These are phyloP conservation scores for Phlyctochytrium arcticum DNA, from an alignment of 192 early-diverging fungal species.

Conservation along the genomic window DNA sequence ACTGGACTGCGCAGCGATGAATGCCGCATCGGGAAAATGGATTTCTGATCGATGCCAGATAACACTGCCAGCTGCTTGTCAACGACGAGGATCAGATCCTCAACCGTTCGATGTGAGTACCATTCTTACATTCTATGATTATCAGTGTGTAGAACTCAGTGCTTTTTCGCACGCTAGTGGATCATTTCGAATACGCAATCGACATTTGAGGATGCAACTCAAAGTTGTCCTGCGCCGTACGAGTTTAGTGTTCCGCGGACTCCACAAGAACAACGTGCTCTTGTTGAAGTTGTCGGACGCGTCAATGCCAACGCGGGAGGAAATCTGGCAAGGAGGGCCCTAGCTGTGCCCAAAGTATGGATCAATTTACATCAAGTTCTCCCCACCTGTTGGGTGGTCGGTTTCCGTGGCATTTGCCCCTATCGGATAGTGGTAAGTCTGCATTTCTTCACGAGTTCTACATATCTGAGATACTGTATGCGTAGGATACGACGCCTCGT, in stretches of 20 bases:
- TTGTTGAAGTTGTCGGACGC: neutral
- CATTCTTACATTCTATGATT: no score
- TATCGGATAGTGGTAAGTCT: conserved; percentile 3
- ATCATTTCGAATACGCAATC: neutral
- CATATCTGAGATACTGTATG: neutral
- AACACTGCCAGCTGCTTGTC: neutral
- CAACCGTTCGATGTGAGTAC: no score
- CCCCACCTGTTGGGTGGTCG: conserved; percentile 17
- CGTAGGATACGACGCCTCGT: conserved; percentile 2
- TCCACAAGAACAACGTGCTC: conserved; percentile 5
- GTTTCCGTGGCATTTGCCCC: conserved; percentile 2
- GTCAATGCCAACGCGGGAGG: no score
- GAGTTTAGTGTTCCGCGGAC: conserved; percentile 4
- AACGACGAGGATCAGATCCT: neutral
- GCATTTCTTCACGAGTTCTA: neutral
- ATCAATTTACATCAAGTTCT: conserved; percentile 11
- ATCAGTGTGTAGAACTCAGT: no score
- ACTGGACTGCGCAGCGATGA: conserved; percentile 7
- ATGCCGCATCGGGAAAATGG: conserved; percentile 8
- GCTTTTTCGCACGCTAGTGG: no score
- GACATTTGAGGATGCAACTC: neutral
- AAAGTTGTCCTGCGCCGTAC: neutral
- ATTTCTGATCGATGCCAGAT: neutral
- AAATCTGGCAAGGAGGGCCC: neutral
- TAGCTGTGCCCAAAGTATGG: conserved; percentile 3